Evolutionary conservation across 129 eudicot genomes (phyloP).

Genomic region (Lactuca sativa): DNA sequence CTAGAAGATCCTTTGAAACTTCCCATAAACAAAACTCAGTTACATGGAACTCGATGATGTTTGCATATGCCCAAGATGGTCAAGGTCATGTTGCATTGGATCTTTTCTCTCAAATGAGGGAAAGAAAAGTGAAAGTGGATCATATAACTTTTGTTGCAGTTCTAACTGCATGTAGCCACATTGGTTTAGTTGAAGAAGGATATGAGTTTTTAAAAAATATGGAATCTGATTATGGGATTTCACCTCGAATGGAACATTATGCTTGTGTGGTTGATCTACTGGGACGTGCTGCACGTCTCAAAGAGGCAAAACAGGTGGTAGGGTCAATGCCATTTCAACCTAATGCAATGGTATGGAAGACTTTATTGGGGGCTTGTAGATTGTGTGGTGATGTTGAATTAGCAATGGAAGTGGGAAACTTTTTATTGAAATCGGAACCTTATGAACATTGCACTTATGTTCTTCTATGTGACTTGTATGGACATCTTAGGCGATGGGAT

Average conservation of each 20-base stretch:
- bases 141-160: constrained; percentile 93
- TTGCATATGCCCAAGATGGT: constrained; percentile 89
- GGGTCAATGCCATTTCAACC: constrained; percentile 79
- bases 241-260: constrained; percentile 88
- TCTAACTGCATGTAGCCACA: constrained; percentile 87
- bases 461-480: constrained; percentile 82
- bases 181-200: constrained; percentile 81
- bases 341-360: constrained; percentile 87
- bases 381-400: constrained; percentile 71
- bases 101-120: constrained; percentile 57
- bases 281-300: constrained; percentile 71
- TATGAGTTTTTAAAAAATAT: constrained; percentile 43
- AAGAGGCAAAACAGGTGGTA: constrained; percentile 57
- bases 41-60: constrained; percentile 86
- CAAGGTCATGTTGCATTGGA: constrained; percentile 69
- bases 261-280: constrained; percentile 83
- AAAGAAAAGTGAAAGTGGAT: constrained; percentile 55
- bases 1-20: constrained; percentile 60
- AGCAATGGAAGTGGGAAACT: constrained; percentile 58
- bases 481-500: constrained; percentile 67
- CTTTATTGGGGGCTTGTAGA: constrained; percentile 83
- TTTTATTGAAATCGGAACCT: constrained; percentile 64
- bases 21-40: constrained; percentile 58
- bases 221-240: constrained; percentile 70
- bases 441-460: constrained; percentile 85